These are phyloP conservation scores for Sporothrix luriei DNA, from an alignment of 2,329 filamentous ascomycete genomes.

Conservation along the genomic window DNA sequence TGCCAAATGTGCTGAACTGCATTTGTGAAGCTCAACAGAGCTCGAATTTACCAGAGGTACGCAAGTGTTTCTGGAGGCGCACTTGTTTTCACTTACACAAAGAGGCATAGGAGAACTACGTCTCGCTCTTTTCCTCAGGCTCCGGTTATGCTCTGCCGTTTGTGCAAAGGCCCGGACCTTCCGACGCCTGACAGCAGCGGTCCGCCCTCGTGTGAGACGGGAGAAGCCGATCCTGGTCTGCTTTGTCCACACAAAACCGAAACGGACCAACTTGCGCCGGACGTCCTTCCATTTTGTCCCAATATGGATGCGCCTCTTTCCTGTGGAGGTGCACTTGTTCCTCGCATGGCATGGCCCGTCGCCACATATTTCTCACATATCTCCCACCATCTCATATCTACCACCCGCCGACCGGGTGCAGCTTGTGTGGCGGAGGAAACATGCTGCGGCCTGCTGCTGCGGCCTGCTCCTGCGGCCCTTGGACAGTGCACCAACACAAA, in stretches of 20 bases:
- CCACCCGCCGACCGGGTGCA: constrained; percentile 16
- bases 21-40: background rate
- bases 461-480: background rate
- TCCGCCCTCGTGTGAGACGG: constrained; percentile 11
- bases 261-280: background rate
- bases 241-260: background rate
- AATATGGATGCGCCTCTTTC: background rate
- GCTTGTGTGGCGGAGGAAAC: background rate
- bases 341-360: background rate
- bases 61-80: background rate
- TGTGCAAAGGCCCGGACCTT: constrained; percentile 23
- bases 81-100: constrained; percentile 1
- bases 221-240: constrained; percentile 5
- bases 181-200: constrained; percentile 9
- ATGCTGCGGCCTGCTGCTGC: constrained; percentile 15
- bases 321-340: constrained; percentile 13
- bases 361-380: background rate
- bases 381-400: background rate
- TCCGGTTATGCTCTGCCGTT: background rate
- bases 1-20: background rate
- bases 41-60: background rate
- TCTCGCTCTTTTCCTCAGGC: background rate
- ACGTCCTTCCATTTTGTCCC: background rate
- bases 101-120: background rate
- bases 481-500: background rate